These are phyloP conservation scores for Bipolaris victoriae DNA, from an alignment of 2,329 filamentous ascomycete genomes.

Conservation along the genomic window DNA sequence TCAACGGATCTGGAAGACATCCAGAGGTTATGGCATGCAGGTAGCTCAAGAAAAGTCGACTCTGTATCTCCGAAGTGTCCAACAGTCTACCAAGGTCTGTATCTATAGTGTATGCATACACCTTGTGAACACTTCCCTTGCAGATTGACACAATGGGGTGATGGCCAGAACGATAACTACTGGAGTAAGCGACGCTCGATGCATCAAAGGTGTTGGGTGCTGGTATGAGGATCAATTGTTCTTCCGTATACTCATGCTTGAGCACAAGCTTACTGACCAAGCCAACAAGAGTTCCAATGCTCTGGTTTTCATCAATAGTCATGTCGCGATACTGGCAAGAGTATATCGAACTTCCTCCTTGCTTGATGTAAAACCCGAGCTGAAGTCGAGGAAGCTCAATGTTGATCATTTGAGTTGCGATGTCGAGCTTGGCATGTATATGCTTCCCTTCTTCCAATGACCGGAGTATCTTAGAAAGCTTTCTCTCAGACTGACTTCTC, in stretches of 20 bases:
- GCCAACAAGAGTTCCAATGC: constrained; percentile 32
- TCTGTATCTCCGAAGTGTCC: constrained; percentile 59
- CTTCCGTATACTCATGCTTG: constrained; percentile 15
- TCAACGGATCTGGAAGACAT: constrained; percentile 59
- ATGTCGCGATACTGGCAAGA: constrained; percentile 38
- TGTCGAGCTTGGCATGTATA: constrained; percentile 27
- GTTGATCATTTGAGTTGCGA: neutral
- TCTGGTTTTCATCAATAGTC: constrained; percentile 34
- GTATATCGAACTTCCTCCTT: constrained; percentile 12
- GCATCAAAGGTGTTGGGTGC: constrained; percentile 13
- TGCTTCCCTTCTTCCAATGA: constrained; percentile 24
- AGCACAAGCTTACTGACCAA: constrained; percentile 32
- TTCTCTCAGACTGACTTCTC: constrained; percentile 10
- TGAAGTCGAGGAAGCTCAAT: constrained; percentile 27
- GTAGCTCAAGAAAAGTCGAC: constrained; percentile 59
- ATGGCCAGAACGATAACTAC: constrained; percentile 6
- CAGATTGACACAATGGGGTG: constrained; percentile 22
- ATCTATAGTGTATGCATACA: constrained; percentile 60
- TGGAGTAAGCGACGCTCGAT: constrained; percentile 14
- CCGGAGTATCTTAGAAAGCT: constrained; percentile 16
- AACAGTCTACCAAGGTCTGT: constrained; percentile 56
- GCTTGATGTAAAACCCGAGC: constrained; percentile 17
- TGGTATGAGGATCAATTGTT: constrained; percentile 50
- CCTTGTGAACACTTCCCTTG: constrained; percentile 20
- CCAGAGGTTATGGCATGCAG: constrained; percentile 63